These are phyloP conservation scores for Myriangium duriaei DNA, from an alignment of 2,329 filamentous ascomycete species.

Conservation along the genomic window DNA sequence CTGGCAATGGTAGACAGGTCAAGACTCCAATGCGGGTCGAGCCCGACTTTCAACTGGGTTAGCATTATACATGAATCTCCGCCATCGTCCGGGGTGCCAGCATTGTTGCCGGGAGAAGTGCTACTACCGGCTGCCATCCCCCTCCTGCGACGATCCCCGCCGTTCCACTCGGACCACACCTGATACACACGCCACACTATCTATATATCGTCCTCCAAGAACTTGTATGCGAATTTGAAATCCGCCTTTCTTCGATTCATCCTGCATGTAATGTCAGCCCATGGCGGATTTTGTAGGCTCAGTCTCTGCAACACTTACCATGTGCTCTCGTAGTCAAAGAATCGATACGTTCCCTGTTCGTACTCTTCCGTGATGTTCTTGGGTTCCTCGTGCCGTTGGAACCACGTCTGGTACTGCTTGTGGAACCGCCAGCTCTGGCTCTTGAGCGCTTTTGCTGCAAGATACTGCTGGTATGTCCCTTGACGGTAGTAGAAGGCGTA, in stretches of 20 bases:
- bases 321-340: conserved; percentile 98
- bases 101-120: not conserved
- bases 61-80: not conserved
- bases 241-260: conserved; percentile 98
- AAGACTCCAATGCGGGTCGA: no score
- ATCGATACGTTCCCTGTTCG: conserved; percentile 96
- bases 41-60: no score
- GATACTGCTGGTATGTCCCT: conserved; percentile 86
- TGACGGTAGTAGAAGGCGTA: conserved; percentile 99
- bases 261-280: no score
- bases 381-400: conserved; percentile 94
- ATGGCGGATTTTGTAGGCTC: no score
- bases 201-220: conserved; percentile 81
- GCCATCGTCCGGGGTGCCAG: not conserved
- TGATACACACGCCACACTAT: no score
- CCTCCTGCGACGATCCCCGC: no score
- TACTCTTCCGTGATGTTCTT: conserved; percentile 98
- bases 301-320: conserved; percentile 68
- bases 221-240: conserved; percentile 98
- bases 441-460: conserved; percentile 93
- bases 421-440: conserved; percentile 98
- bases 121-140: no score
- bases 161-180: no score
- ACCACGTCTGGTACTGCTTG: conserved; percentile 99
- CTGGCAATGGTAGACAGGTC: no score